Base-by-base conservation (phyloP, 2,329 filamentous ascomycete genomes). In the Xylaria sp. region DNA sequence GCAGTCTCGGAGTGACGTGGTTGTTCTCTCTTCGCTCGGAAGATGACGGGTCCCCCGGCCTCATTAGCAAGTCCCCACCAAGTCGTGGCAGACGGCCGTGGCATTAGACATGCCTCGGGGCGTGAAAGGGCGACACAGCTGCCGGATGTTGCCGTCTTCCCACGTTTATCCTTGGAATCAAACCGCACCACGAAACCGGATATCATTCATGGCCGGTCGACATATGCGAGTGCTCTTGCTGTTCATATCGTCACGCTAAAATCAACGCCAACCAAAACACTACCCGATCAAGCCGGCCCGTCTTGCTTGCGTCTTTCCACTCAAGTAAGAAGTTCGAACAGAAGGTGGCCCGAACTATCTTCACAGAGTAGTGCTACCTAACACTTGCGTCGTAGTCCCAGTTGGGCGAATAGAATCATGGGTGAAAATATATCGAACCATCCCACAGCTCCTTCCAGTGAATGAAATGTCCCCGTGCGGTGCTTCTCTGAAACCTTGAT, bases 1-100 rank as follows among this genome's bases (percentile, higher is more conserved):
- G 53, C 58, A 58, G 6, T 47, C 47, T 22, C 47, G 25, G n/a
- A 47, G 60, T 66, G 60, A 63, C 54, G 60, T 66, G 60, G 59
- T 55, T 57, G 27, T 39, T 44, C 39, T 42, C 27, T 50, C 47
- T 54, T 54, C 63, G 42, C 49, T 64, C 55, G 49, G 49, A 20
- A 64, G 20, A 57, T 47, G 29, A 49, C 38, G 65, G 56, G 56
- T 20, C 39, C 55, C 22, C 22, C n/a, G 22, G 38, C 45, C 29
- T 64, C 55, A n/a, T 17, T 38, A 36, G 29, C n/a, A 38, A 36
- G 31, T 33, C 29, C 36, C 36, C 25, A 13, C 36, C 45, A n/a
- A 45, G 36, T 67, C 59, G 31, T 59, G 49, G 31, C 39, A 50
- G 44, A 49, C 17, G 42, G 57, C 36, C 39, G 2, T 51, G 33